Evolutionary conservation across 768 basidiomycete species (phyloP).

Genomic region (Boletales sp.): DNA sequence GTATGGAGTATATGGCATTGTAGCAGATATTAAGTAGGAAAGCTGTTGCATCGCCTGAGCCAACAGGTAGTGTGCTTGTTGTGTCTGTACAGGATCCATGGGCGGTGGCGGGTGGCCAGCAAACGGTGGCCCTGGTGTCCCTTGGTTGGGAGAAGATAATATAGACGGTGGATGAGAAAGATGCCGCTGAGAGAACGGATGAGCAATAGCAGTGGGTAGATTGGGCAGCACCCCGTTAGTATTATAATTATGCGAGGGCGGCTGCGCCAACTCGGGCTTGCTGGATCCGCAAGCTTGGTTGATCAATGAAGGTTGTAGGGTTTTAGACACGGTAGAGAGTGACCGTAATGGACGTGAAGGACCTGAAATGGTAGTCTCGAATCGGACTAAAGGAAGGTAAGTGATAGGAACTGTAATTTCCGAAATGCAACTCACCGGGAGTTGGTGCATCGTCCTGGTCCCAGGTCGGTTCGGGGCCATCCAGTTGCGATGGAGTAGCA

Average conservation of each 20-base stretch:
- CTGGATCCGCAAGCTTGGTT: conserved; percentile 6
- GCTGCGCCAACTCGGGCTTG: conserved; percentile 6
- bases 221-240: conserved; percentile 9
- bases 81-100: conserved; percentile 28
- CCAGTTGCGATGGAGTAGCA: background rate
- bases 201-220: conserved; percentile 18
- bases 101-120: conserved; percentile 27
- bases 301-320: conserved; percentile 4
- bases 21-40: conserved; percentile 35
- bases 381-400: conserved; percentile 13
- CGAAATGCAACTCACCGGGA: conserved; percentile 10
- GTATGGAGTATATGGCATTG: conserved; percentile 23
- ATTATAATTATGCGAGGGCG: background rate
- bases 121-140: conserved; percentile 17
- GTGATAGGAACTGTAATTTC: background rate
- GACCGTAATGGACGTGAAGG: conserved; percentile 8
- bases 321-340: conserved; percentile 7
- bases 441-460: conserved; percentile 5
- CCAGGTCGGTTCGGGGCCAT: background rate
- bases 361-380: conserved; percentile 1
- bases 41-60: conserved; percentile 41
- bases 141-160: conserved; percentile 16
- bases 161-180: conserved; percentile 14
- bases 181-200: conserved; percentile 16
- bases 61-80: conserved; percentile 36